Percentiles rank a stretch among this genome's conserved stretches.
phyloP scores from a whole-genome alignment of 2,329 filamentous ascomycete species.

The Leptodontidium sp. region DNA sequence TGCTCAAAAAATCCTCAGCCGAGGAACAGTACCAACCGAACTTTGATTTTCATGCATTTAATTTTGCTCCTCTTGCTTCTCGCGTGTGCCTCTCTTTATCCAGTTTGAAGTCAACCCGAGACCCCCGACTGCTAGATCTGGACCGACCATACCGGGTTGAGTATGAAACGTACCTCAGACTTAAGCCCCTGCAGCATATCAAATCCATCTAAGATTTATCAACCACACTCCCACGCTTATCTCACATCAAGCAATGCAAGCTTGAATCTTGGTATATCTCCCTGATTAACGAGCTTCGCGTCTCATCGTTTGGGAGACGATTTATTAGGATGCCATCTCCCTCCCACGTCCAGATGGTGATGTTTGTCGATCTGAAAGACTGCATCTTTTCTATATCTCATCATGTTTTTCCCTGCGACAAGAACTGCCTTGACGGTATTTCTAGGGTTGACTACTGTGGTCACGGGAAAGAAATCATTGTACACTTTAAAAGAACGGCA shows the following conservation, averaged over 20 bases:
- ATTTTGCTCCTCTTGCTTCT: too few relatives aligned
- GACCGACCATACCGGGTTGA: too few relatives aligned
- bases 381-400: neutral
- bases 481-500: constrained; percentile 65
- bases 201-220: neutral
- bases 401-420: constrained; percentile 10
- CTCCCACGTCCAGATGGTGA: neutral
- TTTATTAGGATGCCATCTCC: neutral
- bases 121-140: too few relatives aligned
- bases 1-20: too few relatives aligned
- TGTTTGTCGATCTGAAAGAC: neutral
- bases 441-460: constrained; percentile 23
- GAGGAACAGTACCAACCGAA: too few relatives aligned
- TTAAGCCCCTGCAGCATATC: neutral
- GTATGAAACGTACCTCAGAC: constrained; percentile 3
- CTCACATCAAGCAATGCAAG: neutral
- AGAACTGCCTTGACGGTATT: constrained; percentile 24
- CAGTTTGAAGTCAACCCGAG: too few relatives aligned
- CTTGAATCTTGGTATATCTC: neutral
- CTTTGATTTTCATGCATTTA: too few relatives aligned
- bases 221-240: neutral
- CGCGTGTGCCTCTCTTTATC: too few relatives aligned
- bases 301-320: neutral
- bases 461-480: constrained; percentile 29
- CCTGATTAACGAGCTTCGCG: neutral